Conservation (phyloP, 2,329 filamentous ascomycete genomes). For the Pyricularia grisea region DNA sequence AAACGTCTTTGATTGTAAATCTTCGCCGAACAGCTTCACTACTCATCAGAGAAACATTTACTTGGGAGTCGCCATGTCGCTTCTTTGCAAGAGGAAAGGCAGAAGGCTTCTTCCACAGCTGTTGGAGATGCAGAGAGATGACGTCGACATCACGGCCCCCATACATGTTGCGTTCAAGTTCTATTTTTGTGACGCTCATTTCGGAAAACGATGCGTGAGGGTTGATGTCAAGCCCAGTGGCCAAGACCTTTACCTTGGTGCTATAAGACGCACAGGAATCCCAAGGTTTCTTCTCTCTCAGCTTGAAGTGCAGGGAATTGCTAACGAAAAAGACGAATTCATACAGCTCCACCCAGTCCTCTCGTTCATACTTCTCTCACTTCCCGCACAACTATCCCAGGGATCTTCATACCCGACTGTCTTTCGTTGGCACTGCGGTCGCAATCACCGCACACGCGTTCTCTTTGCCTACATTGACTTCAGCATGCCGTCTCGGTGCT, state of each 20-base stretch:
- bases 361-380: conserved; percentile 10
- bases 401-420: conserved; percentile 6
- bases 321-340: conserved; percentile 5
- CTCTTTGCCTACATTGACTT: conserved; percentile 11
- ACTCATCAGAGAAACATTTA: not conserved
- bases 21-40: not conserved
- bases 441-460: conserved; percentile 8
- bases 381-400: conserved; percentile 1
- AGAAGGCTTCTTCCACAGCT: conserved; percentile 8
- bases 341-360: conserved; percentile 9
- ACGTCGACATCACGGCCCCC: conserved; percentile 9
- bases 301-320: conserved; percentile 12
- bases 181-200: conserved; percentile 6
- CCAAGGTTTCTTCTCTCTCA: conserved; percentile 11
- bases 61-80: not conserved
- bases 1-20: not conserved
- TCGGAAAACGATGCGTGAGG: conserved; percentile 4
- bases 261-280: conserved; percentile 1
- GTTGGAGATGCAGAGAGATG: conserved; percentile 8
- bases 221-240: not conserved
- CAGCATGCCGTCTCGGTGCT: conserved; percentile 10
- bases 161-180: conserved; percentile 8
- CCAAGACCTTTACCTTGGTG: not conserved
- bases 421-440: conserved; percentile 9
- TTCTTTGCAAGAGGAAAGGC: conserved; percentile 7